These are phyloP conservation scores for Candida montana DNA, from an alignment of 805 yeast genomes.

Conservation along the genomic window DNA sequence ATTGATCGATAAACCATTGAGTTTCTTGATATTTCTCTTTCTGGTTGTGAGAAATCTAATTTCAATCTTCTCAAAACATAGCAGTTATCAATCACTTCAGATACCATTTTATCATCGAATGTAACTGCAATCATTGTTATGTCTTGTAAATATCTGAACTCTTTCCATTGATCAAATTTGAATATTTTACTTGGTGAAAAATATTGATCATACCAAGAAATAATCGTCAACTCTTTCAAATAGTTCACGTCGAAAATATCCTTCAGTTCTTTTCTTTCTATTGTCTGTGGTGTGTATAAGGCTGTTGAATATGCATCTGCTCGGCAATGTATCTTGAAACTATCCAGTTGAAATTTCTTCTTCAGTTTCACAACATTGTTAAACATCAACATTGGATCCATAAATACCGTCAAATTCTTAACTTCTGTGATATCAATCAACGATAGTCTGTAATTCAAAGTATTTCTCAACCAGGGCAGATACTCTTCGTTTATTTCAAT, in stretches of 20 bases:
- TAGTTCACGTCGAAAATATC: conserved; percentile 33
- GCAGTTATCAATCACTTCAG: conserved; percentile 29
- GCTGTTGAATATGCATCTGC: conserved; percentile 31
- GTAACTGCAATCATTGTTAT: conserved; percentile 37
- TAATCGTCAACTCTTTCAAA: conserved; percentile 33
- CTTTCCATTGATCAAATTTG: conserved; percentile 32
- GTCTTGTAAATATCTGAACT: conserved; percentile 32
- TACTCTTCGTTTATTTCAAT: conserved; percentile 25
- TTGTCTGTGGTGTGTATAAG: conserved; percentile 21
- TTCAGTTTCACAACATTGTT: conserved; percentile 24
- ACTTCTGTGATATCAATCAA: conserved; percentile 17
- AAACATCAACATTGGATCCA: conserved; percentile 34
- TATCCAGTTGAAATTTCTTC: conserved; percentile 29
- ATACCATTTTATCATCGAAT: conserved; percentile 25
- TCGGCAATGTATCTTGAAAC: conserved; percentile 37
- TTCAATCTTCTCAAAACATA: conserved; percentile 31
- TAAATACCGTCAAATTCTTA: conserved; percentile 28
- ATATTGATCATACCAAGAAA: conserved; percentile 38
- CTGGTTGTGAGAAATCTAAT: conserved; percentile 34
- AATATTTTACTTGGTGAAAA: conserved; percentile 27
- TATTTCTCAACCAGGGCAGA: conserved; percentile 26
- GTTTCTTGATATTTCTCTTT: conserved; percentile 27
- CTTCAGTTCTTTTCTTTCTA: conserved; percentile 21
- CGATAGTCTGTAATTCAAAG: conserved; percentile 23
- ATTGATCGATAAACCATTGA: conserved; percentile 32